Percentiles rank a stretch among this genome's conserved stretches.
Evolutionary conservation across 2,329 filamentous ascomycete species (phyloP).

Genomic region (Emergomyces pasteurianus): DNA sequence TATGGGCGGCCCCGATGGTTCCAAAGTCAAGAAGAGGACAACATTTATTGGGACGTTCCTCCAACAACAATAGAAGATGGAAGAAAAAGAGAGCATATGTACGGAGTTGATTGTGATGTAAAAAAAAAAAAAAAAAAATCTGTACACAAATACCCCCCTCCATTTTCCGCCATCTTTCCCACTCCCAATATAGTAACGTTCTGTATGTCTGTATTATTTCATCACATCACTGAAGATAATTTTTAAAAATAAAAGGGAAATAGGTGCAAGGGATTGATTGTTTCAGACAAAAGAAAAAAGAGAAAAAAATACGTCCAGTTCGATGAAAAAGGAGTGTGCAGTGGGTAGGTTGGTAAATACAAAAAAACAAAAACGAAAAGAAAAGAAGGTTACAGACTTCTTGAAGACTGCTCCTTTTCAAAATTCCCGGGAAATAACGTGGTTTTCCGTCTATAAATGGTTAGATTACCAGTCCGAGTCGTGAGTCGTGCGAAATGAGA

Average conservation of each 20-base stretch:
- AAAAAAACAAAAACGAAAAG: neutral
- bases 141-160: too few relatives aligned
- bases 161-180: neutral
- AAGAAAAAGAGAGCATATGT: too few relatives aligned
- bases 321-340: neutral
- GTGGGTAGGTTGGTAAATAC: neutral
- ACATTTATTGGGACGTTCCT: too few relatives aligned
- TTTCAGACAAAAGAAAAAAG: neutral
- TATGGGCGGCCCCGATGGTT: too few relatives aligned
- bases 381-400: neutral
- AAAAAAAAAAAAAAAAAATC: too few relatives aligned
- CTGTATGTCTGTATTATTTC: neutral
- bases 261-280: neutral
- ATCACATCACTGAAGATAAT: neutral
- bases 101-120: too few relatives aligned
- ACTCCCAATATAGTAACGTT: neutral
- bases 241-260: neutral
- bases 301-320: neutral
- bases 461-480: neutral
- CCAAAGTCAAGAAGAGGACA: too few relatives aligned
- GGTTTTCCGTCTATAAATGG: neutral
- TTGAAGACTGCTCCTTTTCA: too few relatives aligned
- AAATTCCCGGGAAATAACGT: too few relatives aligned
- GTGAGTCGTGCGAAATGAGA: neutral
- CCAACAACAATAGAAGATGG: too few relatives aligned